These are phyloP conservation scores for Diplotaxis tenuifolia DNA, from an alignment of 345 rosid genomes.

Conservation along the genomic window DNA sequence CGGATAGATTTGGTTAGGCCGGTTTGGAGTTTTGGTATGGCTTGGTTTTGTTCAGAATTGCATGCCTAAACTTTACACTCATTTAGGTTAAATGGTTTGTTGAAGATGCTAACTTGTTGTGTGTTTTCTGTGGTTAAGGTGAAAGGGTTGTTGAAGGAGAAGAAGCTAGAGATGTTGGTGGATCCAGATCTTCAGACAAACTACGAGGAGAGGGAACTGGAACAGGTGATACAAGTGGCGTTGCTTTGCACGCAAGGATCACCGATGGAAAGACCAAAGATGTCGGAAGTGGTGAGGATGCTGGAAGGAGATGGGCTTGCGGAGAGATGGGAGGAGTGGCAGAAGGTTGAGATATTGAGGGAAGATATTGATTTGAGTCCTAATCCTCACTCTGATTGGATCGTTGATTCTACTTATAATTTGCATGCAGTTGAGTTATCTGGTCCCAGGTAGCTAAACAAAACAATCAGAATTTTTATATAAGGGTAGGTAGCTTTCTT, in stretches of 20 bases:
- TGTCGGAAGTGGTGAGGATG: slow-evolving; percentile 96
- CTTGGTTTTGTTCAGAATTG: no score
- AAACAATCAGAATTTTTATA: no score
- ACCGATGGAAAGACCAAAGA: slow-evolving; percentile 93
- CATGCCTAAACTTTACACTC: neutral
- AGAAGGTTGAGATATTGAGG: slow-evolving; percentile 80
- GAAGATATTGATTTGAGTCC: slow-evolving; percentile 78
- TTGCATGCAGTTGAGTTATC: slow-evolving; percentile 92
- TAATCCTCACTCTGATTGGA: slow-evolving; percentile 80
- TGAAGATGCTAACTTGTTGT: neutral
- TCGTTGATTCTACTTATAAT: slow-evolving; percentile 84
- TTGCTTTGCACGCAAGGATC: slow-evolving; percentile 92
- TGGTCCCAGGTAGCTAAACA: slow-evolving; percentile 96
- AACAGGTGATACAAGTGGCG: slow-evolving; percentile 93
- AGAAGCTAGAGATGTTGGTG: slow-evolving; percentile 85
- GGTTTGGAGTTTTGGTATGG: no score
- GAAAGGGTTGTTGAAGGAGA: slow-evolving; percentile 93
- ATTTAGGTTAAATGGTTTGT: neutral
- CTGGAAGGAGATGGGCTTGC: slow-evolving; percentile 94
- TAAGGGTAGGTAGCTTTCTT: no score
- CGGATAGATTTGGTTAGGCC: no score
- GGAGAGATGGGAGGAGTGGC: slow-evolving; percentile 98
- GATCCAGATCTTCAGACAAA: slow-evolving; percentile 87
- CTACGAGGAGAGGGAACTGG: slow-evolving; percentile 72
- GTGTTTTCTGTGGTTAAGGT: slow-evolving; percentile 48